phyloP scores from a whole-genome alignment of 768 basidiomycete genomes.

The Lactarius hengduanensis region DNA sequence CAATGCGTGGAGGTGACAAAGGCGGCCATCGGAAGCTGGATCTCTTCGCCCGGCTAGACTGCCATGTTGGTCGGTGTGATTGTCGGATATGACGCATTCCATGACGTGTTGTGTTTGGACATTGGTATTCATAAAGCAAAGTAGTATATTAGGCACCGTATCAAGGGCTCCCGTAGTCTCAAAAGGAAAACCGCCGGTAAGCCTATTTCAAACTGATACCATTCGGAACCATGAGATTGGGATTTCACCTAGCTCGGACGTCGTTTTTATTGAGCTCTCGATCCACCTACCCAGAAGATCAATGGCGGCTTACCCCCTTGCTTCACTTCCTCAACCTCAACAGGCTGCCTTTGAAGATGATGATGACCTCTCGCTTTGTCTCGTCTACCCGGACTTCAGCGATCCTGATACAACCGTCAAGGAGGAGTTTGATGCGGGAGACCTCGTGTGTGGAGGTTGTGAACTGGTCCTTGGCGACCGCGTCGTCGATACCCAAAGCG shows the following conservation, averaged over 20 bases:
- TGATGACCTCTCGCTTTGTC: slow-evolving; percentile 82
- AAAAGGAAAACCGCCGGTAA: neutral
- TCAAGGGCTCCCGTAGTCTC: too few species aligned
- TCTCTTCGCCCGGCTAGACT: too few species aligned
- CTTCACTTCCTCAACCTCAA: too few species aligned
- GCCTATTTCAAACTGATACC: neutral
- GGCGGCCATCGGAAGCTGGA: too few species aligned
- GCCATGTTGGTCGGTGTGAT: too few species aligned
- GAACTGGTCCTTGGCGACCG: slow-evolving; percentile 94
- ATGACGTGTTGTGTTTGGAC: too few species aligned
- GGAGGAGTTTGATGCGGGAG: slow-evolving; percentile 97
- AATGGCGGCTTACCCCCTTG: slow-evolving; percentile 43
- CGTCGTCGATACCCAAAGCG: slow-evolving; percentile 95
- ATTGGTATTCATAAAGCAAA: too few species aligned
- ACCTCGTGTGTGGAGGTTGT: slow-evolving; percentile 92
- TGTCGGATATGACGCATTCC: too few species aligned
- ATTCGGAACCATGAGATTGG: neutral
- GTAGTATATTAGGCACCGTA: too few species aligned
- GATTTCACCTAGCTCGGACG: slow-evolving; percentile 2
- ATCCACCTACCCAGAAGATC: neutral
- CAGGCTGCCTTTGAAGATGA: slow-evolving; percentile 74
- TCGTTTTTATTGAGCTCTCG: too few species aligned
- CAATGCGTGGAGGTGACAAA: too few species aligned
- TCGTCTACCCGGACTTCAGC: slow-evolving; percentile 94
- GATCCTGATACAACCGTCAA: slow-evolving; percentile 91